Evolutionary conservation across 352 stramenopile genomes (phyloP).

Genomic region (Phytophthora macrochlamydospora): DNA sequence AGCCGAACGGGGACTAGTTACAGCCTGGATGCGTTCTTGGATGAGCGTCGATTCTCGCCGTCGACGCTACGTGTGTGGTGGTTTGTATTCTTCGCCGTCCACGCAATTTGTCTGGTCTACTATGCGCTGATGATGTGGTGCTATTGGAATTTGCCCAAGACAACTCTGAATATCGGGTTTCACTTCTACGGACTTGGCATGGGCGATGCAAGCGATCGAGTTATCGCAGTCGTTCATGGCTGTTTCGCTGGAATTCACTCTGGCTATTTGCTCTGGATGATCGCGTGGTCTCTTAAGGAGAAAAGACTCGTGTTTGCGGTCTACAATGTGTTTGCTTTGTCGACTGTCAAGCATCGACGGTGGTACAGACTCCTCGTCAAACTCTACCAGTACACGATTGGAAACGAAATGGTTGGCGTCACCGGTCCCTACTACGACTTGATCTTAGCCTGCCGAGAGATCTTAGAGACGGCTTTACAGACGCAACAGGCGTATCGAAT

Average conservation of each 20-base stretch:
- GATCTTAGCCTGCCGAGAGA: neutral
- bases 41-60: too few relatives aligned
- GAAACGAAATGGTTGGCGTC: neutral
- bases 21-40: too few relatives aligned
- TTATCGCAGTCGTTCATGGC: conserved; percentile 17
- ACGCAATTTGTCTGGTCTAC: too few relatives aligned
- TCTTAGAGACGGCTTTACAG: neutral
- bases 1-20: too few relatives aligned
- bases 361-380: neutral
- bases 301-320: conserved; percentile 2
- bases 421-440: neutral
- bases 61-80: too few relatives aligned
- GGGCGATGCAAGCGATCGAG: conserved; percentile 1
- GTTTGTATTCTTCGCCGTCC: too few relatives aligned
- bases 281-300: conserved; percentile 14
- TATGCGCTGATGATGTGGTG: too few relatives aligned
- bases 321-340: conserved; percentile 3
- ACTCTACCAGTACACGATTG: neutral
- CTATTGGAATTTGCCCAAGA: conserved; percentile 23
- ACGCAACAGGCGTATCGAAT: neutral
- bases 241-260: conserved; percentile 18
- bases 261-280: conserved; percentile 16
- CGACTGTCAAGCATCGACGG: neutral
- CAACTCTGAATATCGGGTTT: conserved; percentile 16
- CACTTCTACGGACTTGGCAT: conserved; percentile 16